Base-by-base conservation (phyloP, 768 basidiomycete genomes). In the Tremella mesenterica region DNA sequence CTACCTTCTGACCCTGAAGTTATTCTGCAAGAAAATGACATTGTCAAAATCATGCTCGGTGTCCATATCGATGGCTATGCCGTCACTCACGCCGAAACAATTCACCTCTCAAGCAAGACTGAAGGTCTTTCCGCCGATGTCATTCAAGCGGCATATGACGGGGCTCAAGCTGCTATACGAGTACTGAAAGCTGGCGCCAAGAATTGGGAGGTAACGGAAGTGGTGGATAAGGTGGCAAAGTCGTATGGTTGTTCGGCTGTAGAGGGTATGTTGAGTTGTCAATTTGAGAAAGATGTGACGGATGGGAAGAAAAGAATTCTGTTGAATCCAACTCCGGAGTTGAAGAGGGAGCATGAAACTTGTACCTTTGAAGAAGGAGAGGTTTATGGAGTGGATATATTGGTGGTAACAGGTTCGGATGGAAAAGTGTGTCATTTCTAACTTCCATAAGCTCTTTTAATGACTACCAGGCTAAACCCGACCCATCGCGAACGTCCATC, bases 51-150 rank as follows among this genome's bases (percentile, higher is more conserved):
- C 59, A 88, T 92, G 74, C 79, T 97, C 56, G 95, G 95, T 43
- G 91, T 92, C 18, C 95, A 99, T 70, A 90, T 99, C 74, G 93
- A 97, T 72, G 95, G 95, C 34, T 96, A 87, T 74, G 91, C 92
- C 18, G 83, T 89, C 50, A 83, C 95, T 73, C 83, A 82, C 69
- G 95, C 89, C 29, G 95, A 99, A 75, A 96, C 93, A 48, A 74
- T 97, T 65, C 82, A 95, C 55, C 81, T 96, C 28, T 88, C 90
- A 34, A 85, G 88, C 31, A 83, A 82, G 50, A 75, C 79, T 21
- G 89, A 86, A 2, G 95, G 88, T 44, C 77, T 84, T 57, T 83
- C 83, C 39, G 93, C 92, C 34, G 92, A 97, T 68, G 91, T 86
- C 45, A 76, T 97, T 74, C 85, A 86, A 74, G 95, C 95, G 20